These are phyloP conservation scores for Erodium moschatum DNA, from an alignment of 441 rosid species.

Conservation along the genomic window DNA sequence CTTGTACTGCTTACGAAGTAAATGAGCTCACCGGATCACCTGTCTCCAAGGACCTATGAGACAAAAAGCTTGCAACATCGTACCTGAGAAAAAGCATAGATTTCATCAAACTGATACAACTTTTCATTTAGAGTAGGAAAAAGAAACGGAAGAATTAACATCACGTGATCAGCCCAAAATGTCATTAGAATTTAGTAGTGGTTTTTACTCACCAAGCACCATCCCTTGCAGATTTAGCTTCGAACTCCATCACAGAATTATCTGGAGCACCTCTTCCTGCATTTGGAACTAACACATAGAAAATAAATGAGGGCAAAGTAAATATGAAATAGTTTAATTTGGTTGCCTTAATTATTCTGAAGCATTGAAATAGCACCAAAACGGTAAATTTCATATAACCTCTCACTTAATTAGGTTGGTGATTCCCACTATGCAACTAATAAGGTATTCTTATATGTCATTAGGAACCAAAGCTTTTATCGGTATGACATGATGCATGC, in stretches of 20 bases:
- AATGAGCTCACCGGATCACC: slow-evolving; percentile 58
- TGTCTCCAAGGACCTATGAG: slow-evolving; percentile 68
- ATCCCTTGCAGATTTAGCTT: background rate
- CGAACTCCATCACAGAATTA: background rate
- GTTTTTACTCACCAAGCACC: background rate
- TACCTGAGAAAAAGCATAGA: slow-evolving; percentile 47
- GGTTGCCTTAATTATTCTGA: background rate
- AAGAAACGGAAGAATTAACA: background rate
- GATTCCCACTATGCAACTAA: background rate
- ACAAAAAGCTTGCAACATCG: slow-evolving; percentile 74
- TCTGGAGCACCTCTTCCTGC: background rate
- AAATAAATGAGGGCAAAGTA: background rate
- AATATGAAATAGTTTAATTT: no score
- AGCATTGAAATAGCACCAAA: background rate
- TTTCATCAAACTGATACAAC: background rate
- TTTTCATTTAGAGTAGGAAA: background rate
- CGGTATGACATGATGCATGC: background rate
- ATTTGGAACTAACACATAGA: background rate
- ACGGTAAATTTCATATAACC: background rate
- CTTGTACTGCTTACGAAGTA: background rate
- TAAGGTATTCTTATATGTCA: background rate
- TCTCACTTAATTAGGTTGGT: no score
- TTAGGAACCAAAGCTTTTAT: background rate
- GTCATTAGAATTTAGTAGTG: slow-evolving; percentile 12
- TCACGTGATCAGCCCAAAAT: background rate